Evolutionary conservation across 1,139 yeast genomes (phyloP).

Genomic region (Candida buenavistaensis): DNA sequence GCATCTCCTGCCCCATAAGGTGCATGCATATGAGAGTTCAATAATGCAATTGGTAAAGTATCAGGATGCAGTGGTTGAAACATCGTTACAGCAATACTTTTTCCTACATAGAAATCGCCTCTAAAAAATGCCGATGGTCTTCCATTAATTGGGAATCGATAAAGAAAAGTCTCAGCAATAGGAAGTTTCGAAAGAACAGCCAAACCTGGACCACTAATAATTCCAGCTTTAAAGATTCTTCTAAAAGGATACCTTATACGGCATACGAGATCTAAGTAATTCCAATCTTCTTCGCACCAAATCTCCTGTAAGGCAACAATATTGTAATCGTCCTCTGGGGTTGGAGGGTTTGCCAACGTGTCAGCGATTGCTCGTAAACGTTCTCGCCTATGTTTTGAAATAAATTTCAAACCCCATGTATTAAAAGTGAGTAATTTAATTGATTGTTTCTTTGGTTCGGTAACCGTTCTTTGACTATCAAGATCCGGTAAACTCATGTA

Average conservation of each 20-base stretch:
- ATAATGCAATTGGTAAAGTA: slow-evolving; percentile 64
- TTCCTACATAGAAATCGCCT: slow-evolving; percentile 98
- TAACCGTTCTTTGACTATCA: slow-evolving; percentile 3
- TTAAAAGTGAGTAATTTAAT: slow-evolving; percentile 64
- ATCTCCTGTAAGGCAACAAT: slow-evolving; percentile 89
- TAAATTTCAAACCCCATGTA: slow-evolving; percentile 88
- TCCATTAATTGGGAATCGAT: slow-evolving; percentile 89
- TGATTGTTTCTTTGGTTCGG: slow-evolving; percentile 8
- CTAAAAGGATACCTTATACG: slow-evolving; percentile 56
- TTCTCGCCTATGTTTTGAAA: slow-evolving; percentile 65
- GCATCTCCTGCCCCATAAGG: slow-evolving; percentile 92
- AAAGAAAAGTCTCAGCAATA: slow-evolving; percentile 72
- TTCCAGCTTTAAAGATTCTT: slow-evolving; percentile 78
- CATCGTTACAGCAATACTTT: slow-evolving; percentile 76
- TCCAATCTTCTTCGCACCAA: slow-evolving; percentile 89
- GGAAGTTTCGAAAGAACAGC: slow-evolving; percentile 84
- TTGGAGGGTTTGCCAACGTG: slow-evolving; percentile 45
- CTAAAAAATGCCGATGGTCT: slow-evolving; percentile 89
- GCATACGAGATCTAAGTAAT: slow-evolving; percentile 52
- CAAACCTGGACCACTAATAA: slow-evolving; percentile 90
- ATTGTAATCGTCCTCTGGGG: slow-evolving; percentile 58
- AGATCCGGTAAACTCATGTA: slow-evolving; percentile 4
- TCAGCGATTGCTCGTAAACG: slow-evolving; percentile 77
- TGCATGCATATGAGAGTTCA: slow-evolving; percentile 97
- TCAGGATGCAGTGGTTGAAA: slow-evolving; percentile 51